Evolutionary conservation across 176 grass and related monocot genomes (phyloP), one percentile per base, ranked within the genome.

Genomic region (Eragrostis curvula): DNA sequence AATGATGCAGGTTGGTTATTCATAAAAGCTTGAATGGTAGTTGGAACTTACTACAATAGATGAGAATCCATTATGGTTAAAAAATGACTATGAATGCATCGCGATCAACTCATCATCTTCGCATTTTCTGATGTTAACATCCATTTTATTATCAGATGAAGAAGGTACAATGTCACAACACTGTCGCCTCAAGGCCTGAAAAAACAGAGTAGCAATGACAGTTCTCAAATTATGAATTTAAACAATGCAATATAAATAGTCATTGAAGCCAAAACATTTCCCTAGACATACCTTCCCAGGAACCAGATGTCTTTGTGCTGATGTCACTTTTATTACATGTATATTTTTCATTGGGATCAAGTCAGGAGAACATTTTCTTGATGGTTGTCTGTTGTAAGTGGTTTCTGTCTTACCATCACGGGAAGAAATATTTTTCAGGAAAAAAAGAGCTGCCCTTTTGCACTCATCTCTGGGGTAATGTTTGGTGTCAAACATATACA

Each of bases 101-200:
- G 93, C 80, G 4, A 99, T 96, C 78, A 96, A 70, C 88, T 99
- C 96, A 81, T 73, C 87, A n/a, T 92, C 93, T 87, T 87, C 88
- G 67, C 96, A 99, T 87, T 90, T 93, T 70, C 91, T 94, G 83
- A 99, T 90, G 75, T 75, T 59, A 86, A 99, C 75, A 29, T 87
- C 86, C 89, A 94, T 85, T 66, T 66, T 58, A 42, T 41, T 83
- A 45, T 88, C 82, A 67, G 79, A 91, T 23, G 89, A 96, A 60
- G 93, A 90, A 70, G 85, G 87, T 66, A 80, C n/a, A 41, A 99
- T 82, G n/a, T 94, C 93, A 78, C 96, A 99, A 36, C 96, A 99
- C 27, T 96, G 88, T 29, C 96, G 77, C 75, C 89, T 95, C 71
- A 85, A 57, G 75, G 84, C 83, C 96, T 99, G 81, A 58, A 93